phyloP scores from a whole-genome alignment of 108 stramenopile species.

The Heterococcus sp. region DNA sequence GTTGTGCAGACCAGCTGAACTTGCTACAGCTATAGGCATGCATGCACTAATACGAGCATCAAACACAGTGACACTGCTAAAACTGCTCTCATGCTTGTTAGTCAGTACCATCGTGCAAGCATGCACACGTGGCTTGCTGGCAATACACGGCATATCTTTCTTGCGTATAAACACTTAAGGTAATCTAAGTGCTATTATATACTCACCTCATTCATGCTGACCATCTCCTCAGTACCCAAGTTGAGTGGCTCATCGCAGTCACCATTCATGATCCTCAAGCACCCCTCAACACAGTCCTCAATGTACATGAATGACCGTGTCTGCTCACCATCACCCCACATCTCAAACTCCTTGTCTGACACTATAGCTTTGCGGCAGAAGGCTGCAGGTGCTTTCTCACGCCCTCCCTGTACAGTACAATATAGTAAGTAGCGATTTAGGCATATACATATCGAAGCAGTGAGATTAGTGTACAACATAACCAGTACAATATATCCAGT shows the following conservation, averaged over 20 bases:
- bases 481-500: too few species aligned
- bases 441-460: too few species aligned
- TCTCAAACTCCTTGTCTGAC: conserved; percentile 81
- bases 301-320: conserved; percentile 97
- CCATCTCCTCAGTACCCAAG: conserved; percentile 93
- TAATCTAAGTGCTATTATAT: neutral
- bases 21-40: too few species aligned
- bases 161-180: neutral
- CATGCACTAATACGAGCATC: too few species aligned
- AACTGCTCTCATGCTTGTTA: too few species aligned
- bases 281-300: conserved; percentile 97
- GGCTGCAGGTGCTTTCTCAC: conserved; percentile 98
- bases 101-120: too few species aligned
- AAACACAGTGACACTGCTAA: too few species aligned
- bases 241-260: conserved; percentile 90
- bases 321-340: conserved; percentile 92
- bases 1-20: too few species aligned
- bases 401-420: conserved; percentile 66
- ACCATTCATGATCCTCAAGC: conserved; percentile 85
- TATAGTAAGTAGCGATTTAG: too few species aligned
- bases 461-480: too few species aligned
- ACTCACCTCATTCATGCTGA: conserved; percentile 75
- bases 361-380: conserved; percentile 97
- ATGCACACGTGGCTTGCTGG: too few species aligned
- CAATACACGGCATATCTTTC: too few species aligned